Conservation (phyloP, 2,329 filamentous ascomycete species). For the Clarireedia paspali region DNA sequence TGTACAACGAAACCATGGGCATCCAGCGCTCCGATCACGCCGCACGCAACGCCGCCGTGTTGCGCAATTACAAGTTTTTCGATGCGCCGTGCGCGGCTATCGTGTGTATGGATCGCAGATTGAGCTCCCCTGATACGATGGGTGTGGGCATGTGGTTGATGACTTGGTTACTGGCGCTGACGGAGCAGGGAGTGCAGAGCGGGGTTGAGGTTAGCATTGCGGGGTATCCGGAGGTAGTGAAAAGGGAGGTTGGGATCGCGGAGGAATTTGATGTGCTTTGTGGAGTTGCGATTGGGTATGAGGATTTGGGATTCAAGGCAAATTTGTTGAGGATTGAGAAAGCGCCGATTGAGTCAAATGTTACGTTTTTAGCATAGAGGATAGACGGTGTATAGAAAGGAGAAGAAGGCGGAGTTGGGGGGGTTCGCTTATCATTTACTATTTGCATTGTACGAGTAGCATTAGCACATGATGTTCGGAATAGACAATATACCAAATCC, state of each 20-base stretch:
- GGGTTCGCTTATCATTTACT: no score
- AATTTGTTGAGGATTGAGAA: background rate
- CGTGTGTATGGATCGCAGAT: background rate
- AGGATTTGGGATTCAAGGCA: background rate
- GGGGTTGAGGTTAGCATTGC: constrained; percentile 1
- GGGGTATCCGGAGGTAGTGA: background rate
- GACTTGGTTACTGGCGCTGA: constrained; percentile 3
- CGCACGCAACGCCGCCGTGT: background rate
- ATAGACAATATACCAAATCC: no score
- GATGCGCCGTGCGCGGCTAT: background rate
- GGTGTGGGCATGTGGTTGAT: constrained; percentile 6
- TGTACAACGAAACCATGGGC: background rate
- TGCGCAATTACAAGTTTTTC: constrained; percentile 1
- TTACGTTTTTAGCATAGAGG: background rate
- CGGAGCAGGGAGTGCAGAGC: background rate
- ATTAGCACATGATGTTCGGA: no score
- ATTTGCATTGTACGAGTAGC: no score
- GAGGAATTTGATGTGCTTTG: constrained; percentile 3
- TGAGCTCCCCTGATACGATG: background rate
- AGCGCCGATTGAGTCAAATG: background rate
- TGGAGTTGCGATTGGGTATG: constrained; percentile 5
- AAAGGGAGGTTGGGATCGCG: background rate
- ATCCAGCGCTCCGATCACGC: background rate
- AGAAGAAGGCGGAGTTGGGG: no score
- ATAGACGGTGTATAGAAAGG: background rate